These are phyloP conservation scores for Blastomyces parvus DNA, from an alignment of 2,329 filamentous ascomycete genomes.

Conservation along the genomic window DNA sequence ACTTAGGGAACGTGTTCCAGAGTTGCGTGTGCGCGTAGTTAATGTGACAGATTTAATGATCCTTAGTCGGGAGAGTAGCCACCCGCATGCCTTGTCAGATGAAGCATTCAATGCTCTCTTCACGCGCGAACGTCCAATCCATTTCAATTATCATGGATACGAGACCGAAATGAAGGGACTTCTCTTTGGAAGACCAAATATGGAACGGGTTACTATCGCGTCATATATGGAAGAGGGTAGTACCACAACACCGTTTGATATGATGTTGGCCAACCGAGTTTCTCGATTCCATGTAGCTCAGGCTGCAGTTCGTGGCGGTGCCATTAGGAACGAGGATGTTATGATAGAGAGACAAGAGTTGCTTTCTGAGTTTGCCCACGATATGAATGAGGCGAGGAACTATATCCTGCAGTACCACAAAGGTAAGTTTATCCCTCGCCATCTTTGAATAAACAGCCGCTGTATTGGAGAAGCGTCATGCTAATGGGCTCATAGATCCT, in stretches of 20 bases:
- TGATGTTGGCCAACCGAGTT: constrained; percentile 56
- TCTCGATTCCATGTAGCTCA: constrained; percentile 52
- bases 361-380: constrained; percentile 40
- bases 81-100: constrained; percentile 49
- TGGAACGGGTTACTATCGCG: constrained; percentile 47
- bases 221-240: constrained; percentile 57
- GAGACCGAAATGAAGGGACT: constrained; percentile 51
- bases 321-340: constrained; percentile 42
- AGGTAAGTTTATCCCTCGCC: constrained; percentile 33
- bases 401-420: constrained; percentile 47
- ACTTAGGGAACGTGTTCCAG: constrained; percentile 42
- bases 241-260: constrained; percentile 60
- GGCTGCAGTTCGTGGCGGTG: constrained; percentile 43
- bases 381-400: constrained; percentile 41
- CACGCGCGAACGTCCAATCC: constrained; percentile 45
- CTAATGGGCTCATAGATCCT: constrained; percentile 35
- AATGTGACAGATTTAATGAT: constrained; percentile 61
- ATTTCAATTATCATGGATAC: constrained; percentile 63
- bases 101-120: constrained; percentile 49
- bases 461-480: not conserved
- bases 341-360: constrained; percentile 38
- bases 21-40: constrained; percentile 50
- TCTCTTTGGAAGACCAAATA: constrained; percentile 47
- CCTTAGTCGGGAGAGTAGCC: constrained; percentile 44
- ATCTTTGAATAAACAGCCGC: constrained; percentile 8